phyloP scores from a whole-genome alignment of 768 basidiomycete genomes.

The Leccinum barrowsii region DNA sequence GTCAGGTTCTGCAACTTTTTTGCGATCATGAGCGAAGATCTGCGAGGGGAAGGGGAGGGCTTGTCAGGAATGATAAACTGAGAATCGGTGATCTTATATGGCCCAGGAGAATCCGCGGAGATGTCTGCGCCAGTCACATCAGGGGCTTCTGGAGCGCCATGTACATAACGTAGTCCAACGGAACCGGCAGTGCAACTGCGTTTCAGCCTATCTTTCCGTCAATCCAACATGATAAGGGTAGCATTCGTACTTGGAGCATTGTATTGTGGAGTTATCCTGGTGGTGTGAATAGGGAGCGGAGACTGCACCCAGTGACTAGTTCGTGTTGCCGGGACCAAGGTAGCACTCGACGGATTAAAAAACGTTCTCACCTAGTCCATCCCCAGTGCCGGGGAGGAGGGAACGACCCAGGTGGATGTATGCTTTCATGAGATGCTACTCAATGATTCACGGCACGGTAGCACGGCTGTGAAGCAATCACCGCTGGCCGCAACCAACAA shows the following conservation, averaged over 20 bases:
- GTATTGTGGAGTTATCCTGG: background rate
- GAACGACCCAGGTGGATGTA: background rate
- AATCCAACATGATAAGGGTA: background rate
- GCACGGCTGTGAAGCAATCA: too few relatives aligned
- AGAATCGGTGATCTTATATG: too few relatives aligned
- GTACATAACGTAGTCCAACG: background rate
- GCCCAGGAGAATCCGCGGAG: background rate
- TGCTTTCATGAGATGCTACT: too few relatives aligned
- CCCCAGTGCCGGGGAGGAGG: background rate
- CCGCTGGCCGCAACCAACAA: too few relatives aligned
- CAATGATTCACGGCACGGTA: too few relatives aligned
- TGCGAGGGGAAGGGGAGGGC: background rate
- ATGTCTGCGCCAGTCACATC: background rate
- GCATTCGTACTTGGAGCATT: background rate
- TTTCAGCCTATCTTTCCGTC: background rate
- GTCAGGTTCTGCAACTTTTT: slow-evolving; percentile 9
- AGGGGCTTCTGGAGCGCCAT: background rate
- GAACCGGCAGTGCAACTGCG: background rate
- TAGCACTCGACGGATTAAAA: background rate
- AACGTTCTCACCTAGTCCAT: background rate
- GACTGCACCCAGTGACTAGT: background rate
- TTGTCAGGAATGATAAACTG: too few relatives aligned
- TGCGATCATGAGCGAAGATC: background rate
- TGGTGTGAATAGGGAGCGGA: background rate
- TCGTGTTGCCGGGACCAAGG: background rate